These are phyloP conservation scores for Trypanosoma melophagium DNA, from an alignment of 208 protist genomes.

Conservation along the genomic window DNA sequence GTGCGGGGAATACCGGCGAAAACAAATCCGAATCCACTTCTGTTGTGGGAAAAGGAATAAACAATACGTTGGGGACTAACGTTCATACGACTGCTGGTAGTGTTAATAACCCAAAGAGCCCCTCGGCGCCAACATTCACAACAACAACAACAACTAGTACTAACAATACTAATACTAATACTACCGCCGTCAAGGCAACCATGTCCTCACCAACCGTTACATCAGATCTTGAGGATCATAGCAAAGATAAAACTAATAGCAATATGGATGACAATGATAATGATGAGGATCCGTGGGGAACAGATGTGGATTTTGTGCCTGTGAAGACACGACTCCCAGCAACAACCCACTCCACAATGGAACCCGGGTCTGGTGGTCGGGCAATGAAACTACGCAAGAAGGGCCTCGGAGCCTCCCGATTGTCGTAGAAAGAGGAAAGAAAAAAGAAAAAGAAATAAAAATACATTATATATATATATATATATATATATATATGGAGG, in stretches of 20 bases:
- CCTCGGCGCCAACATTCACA: background rate
- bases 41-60: background rate
- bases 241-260: background rate
- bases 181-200: too few relatives aligned
- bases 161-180: too few relatives aligned
- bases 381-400: constrained; percentile 64
- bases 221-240: constrained; percentile 12
- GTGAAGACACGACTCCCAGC: background rate
- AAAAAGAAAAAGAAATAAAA: background rate
- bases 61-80: background rate
- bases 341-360: background rate
- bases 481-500: constrained; percentile 16
- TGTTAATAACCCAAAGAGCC: background rate
- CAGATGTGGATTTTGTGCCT: constrained; percentile 9
- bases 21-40: too few relatives aligned
- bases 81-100: background rate
- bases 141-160: background rate
- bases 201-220: background rate
- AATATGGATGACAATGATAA: constrained; percentile 3
- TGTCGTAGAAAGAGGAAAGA: constrained; percentile 16
- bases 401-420: constrained; percentile 50
- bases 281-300: constrained; percentile 11
- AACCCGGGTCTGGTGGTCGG: constrained; percentile 6
- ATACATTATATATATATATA: constrained; percentile 26
- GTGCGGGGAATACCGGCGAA: too few relatives aligned